Conservation (phyloP, 2,329 filamentous ascomycete genomes). For the Chrysoporthe deuterocubensis region DNA sequence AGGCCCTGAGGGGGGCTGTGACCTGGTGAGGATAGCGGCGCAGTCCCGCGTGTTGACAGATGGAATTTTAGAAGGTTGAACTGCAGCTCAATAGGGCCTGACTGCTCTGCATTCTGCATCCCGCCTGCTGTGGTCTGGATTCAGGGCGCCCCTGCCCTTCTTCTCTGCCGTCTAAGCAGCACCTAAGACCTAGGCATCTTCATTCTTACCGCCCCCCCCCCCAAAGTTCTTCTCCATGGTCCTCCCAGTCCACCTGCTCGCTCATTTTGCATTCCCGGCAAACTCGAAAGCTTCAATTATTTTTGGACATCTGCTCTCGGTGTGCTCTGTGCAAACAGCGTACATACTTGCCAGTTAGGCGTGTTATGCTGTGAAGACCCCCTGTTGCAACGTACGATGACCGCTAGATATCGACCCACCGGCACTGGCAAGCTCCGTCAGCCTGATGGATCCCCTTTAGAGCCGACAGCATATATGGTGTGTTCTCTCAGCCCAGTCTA, state of each 20-base stretch:
- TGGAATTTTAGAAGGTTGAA: neutral
- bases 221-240: no score
- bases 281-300: no score
- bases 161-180: no score
- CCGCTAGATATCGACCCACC: neutral
- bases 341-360: neutral
- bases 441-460: neutral
- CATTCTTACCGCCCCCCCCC: no score
- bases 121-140: no score
- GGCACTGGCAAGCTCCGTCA: neutral
- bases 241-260: no score
- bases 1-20: neutral
- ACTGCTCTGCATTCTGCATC: no score
- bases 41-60: neutral
- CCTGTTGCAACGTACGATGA: constrained; percentile 3
- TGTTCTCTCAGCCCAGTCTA: neutral
- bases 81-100: no score
- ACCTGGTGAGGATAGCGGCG: neutral
- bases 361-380: neutral
- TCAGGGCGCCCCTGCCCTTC: no score
- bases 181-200: no score
- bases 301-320: neutral
- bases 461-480: neutral
- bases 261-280: no score
- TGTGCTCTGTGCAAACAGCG: neutral